Base-by-base conservation (phyloP, 768 basidiomycete species). In the Melanogaster broomeanus region DNA sequence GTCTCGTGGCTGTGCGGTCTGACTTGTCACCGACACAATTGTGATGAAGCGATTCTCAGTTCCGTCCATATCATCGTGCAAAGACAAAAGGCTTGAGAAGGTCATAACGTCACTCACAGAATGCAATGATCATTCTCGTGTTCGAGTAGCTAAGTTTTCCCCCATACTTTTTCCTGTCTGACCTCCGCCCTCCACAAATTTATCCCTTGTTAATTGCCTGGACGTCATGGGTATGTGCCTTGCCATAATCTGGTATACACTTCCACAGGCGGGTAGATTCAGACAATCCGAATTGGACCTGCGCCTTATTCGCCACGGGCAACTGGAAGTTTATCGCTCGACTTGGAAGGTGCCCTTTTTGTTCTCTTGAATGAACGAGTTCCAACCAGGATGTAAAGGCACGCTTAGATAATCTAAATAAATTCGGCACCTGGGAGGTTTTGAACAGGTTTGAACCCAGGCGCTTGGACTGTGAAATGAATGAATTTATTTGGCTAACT, bases 1-100 rank as follows among this genome's bases (percentile, higher is more conserved):
- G 9, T n/a, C 18, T n/a, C 33, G 59, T 62, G 64, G 53, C 57
- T 57, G 60, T 66, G 51, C 42, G 12, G 34, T 37, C 49, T 41
- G 48, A 52, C 50, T 51, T 54, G 18, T 48, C 4, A 31, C 54
- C 53, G 55, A 58, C 24, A 63, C 64, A 66, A 65, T 65, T 57
- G 54, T n/a, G n/a, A n/a, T 46, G 50, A 37, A 18, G 18, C 5
- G 22, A 22, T 40, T 55, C 39, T 40, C 54, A 53, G 28, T 27
- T 22, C 33, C 24, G 39, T 28, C 39, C 31, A 10, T 45, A 30
- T 45, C 37, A 30, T 22, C 39, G 15, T 4, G 39, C 25, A 38
- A 44, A 46, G 47, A 62, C 61, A 63, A 66, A 62, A 58, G 42
- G 53, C 38, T 24, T 25, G 47, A 15, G 45, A 51, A 34, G 35